Evolutionary conservation across 169 alveolate genomes (phyloP), one percentile per base, ranked within the genome.

Genomic region (Amoebophrya sp.): DNA sequence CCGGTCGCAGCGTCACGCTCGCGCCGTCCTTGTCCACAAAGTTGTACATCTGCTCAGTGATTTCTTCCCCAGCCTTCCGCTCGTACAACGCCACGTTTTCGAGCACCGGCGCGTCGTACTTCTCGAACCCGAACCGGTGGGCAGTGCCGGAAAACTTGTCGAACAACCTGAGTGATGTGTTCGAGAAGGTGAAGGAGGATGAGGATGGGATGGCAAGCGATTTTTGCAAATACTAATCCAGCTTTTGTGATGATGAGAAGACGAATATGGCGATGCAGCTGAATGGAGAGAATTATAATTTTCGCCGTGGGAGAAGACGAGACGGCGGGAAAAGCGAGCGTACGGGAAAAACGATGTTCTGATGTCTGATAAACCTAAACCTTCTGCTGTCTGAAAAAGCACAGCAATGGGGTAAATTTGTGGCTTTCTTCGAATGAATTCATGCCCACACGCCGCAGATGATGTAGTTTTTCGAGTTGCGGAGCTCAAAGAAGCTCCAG

Each of bases 11-110:
- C 13, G 93, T 92, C 69, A 92, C 93, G 5, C 87, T 87, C 10
- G 92, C 92, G 15, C 89, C 92, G 41, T 92, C 93, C 87, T 92
- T 92, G 88, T 92, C 93, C 26, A 78, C 48, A 90, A 92, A 92
- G 90, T 92, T 92, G 92, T 92, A 92, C 93, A 92, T 92, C 91
- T 92, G 93, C 91, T 92, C 93, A 0, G 92, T 90, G 42, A 92
- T 92, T 90, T 92, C 93, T 45, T 92, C 93, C 0, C 93, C 93
- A 10, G 92, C 93, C 90, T 92, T 92, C 31, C 93, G 88, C 88
- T 92, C 88, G 91, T 92, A 92, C 40, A 92, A 45, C 0, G 87
- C 93, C 38, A 78, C 93, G 58, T 89, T 40, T 91, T 92, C 93
- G 42, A 92, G 69, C 26, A 92, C 93, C 0, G 93, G 93, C n/a